These are phyloP conservation scores for Kockovaella imperatae DNA, from an alignment of 768 basidiomycete species.

Conservation along the genomic window DNA sequence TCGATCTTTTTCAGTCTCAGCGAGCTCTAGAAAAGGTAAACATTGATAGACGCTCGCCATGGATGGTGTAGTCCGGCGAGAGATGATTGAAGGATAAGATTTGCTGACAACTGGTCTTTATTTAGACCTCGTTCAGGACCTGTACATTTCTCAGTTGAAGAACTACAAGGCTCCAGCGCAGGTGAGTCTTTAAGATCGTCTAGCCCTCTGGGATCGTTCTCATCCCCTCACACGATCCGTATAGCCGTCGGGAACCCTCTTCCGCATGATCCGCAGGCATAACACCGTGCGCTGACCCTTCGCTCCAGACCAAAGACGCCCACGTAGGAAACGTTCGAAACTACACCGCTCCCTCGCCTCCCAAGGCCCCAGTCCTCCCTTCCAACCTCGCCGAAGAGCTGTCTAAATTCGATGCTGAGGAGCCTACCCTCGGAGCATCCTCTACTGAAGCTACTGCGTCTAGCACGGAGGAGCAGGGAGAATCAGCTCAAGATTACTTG, in stretches of 20 bases:
- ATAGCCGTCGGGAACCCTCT: neutral
- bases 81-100: neutral
- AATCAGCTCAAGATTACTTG: conserved; percentile 70
- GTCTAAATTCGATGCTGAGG: conserved; percentile 67
- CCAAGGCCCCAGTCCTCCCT: conserved; percentile 68
- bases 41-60: conserved; percentile 1
- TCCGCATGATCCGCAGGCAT: neutral
- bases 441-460: conserved; percentile 42
- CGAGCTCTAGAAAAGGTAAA: conserved; percentile 45
- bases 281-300: neutral
- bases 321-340: conserved; percentile 79
- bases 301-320: conserved; percentile 70
- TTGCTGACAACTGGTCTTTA: neutral
- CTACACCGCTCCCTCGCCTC: conserved; percentile 66
- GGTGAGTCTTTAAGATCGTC: conserved; percentile 51
- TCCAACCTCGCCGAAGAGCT: conserved; percentile 80
- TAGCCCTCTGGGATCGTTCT: neutral
- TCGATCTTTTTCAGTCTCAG: conserved; percentile 44
- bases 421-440: conserved; percentile 53
- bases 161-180: conserved; percentile 68
- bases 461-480: conserved; percentile 43
- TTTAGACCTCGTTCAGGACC: conserved; percentile 82
- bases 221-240: neutral
- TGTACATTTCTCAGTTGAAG: conserved; percentile 85
- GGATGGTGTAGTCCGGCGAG: neutral